phyloP scores from a whole-genome alignment of 129 eudicot species.

The Flaveria bidentis region DNA sequence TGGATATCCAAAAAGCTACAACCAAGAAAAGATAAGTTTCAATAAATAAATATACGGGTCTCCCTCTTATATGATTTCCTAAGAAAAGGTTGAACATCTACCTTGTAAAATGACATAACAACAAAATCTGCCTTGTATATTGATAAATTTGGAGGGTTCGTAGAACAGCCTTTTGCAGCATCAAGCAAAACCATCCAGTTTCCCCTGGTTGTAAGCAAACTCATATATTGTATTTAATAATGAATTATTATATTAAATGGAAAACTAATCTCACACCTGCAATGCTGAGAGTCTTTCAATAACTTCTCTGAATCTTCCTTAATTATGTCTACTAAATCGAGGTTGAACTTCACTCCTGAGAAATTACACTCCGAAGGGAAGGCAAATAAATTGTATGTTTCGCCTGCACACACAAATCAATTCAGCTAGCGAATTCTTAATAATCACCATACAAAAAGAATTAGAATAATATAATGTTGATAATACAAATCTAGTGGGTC shows the following conservation, averaged over 20 bases:
- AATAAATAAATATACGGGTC: neutral
- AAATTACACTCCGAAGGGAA: constrained; percentile 97
- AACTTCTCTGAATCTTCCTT: constrained; percentile 58
- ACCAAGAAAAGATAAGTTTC: constrained; percentile 21
- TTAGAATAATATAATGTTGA: neutral
- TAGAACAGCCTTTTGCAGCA: constrained; percentile 97
- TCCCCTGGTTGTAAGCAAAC: constrained; percentile 52
- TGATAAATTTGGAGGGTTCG: constrained; percentile 81
- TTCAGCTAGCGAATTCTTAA: neutral
- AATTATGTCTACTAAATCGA: constrained; percentile 58
- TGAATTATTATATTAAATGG: neutral
- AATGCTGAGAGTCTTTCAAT: constrained; percentile 46
- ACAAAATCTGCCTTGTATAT: constrained; percentile 78
- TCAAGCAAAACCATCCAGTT: constrained; percentile 86
- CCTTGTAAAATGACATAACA: constrained; percentile 94
- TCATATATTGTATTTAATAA: constrained; percentile 5
- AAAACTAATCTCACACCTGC: constrained; percentile 44
- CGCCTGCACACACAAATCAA: constrained; percentile 44
- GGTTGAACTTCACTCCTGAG: constrained; percentile 88
- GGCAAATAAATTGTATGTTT: constrained; percentile 75
- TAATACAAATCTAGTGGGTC: too few relatives aligned
- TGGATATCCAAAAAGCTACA: constrained; percentile 91
- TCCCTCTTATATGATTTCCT: constrained; percentile 11
- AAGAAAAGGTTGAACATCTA: constrained; percentile 22
- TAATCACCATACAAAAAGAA: neutral